Evolutionary conservation across 2,329 filamentous ascomycete species (phyloP).

Genomic region (Geosmithia putterillii): DNA sequence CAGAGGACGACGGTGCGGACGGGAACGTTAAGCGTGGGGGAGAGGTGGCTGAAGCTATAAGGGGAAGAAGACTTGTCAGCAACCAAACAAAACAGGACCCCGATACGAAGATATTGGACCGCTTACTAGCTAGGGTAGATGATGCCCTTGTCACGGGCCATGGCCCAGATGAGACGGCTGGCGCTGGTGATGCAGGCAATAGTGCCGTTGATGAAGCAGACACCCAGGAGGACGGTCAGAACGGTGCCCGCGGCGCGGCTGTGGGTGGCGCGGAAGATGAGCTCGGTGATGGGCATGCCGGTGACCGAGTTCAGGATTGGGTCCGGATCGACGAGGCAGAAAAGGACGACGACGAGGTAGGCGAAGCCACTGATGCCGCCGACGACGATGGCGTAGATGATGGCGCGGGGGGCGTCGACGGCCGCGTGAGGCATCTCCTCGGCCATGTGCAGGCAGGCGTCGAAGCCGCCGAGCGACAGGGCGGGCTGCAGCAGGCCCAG

Average conservation of each 20-base stretch:
- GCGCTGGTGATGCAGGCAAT: conserved; percentile 29
- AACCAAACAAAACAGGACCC: too few species aligned
- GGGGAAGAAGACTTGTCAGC: too few species aligned
- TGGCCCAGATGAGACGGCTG: conserved; percentile 27
- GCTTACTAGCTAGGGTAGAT: conserved; percentile 11
- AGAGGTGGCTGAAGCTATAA: conserved; percentile 6
- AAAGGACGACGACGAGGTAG: conserved; percentile 33
- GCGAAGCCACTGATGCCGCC: conserved; percentile 36
- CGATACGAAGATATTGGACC: too few species aligned
- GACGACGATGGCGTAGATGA: conserved; percentile 27
- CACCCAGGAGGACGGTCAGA: conserved; percentile 23
- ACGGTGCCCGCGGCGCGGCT: conserved; percentile 25
- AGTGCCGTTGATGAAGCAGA: conserved; percentile 33
- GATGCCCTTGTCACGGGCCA: conserved; percentile 31
- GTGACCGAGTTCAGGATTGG: conserved; percentile 22
- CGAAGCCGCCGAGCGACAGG: conserved; percentile 25
- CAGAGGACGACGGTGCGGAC: conserved; percentile 24
- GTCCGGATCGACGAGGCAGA: conserved; percentile 18
- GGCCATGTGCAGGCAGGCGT: conserved; percentile 30
- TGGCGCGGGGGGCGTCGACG: conserved; percentile 25
- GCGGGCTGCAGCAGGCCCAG: conserved; percentile 29
- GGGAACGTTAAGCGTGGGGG: conserved; percentile 22
- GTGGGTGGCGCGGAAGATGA: conserved; percentile 28
- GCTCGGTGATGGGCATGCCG: conserved; percentile 30
- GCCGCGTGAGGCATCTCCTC: conserved; percentile 31